phyloP scores from a whole-genome alignment of 1,139 yeast species.

The Pichia sp. region DNA sequence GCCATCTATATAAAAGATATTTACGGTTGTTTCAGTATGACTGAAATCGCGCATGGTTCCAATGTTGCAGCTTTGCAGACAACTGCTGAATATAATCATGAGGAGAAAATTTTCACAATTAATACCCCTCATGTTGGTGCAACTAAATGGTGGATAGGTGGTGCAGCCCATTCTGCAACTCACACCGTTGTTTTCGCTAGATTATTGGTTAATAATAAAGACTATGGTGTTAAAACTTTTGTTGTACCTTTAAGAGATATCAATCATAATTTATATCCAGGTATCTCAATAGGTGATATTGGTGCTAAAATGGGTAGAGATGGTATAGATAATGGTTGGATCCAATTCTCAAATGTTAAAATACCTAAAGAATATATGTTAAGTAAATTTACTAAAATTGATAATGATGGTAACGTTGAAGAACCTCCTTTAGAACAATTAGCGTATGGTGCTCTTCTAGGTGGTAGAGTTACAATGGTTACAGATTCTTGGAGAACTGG shows the following conservation, averaged over 20 bases:
- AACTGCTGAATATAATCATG: conserved; percentile 72
- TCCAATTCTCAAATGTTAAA: conserved; percentile 73
- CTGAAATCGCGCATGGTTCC: conserved; percentile 91
- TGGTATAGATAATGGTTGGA: conserved; percentile 92
- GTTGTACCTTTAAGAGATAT: conserved; percentile 82
- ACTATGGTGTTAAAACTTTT: conserved; percentile 85
- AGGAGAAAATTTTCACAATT: conserved; percentile 59
- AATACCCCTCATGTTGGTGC: conserved; percentile 89
- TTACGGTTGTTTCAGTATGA: conserved; percentile 92
- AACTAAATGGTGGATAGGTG: conserved; percentile 98
- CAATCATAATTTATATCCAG: conserved; percentile 64
- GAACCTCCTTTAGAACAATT: conserved; percentile 81
- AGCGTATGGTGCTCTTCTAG: conserved; percentile 77
- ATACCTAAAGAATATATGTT: conserved; percentile 82
- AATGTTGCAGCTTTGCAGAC: conserved; percentile 90
- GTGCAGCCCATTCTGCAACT: conserved; percentile 91
- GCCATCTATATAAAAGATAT: conserved; percentile 57
- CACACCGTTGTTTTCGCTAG: conserved; percentile 80
- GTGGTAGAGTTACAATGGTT: conserved; percentile 88
- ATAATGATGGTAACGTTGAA: conserved; percentile 58
- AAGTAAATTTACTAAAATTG: conserved; percentile 71
- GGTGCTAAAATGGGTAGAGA: conserved; percentile 93
- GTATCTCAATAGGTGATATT: conserved; percentile 80
- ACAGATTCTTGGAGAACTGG: conserved; percentile 75
- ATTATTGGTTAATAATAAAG: conserved; percentile 71